Conservation (phyloP, 352 stramenopile species). For the Pythium vanterpoolii region DNA sequence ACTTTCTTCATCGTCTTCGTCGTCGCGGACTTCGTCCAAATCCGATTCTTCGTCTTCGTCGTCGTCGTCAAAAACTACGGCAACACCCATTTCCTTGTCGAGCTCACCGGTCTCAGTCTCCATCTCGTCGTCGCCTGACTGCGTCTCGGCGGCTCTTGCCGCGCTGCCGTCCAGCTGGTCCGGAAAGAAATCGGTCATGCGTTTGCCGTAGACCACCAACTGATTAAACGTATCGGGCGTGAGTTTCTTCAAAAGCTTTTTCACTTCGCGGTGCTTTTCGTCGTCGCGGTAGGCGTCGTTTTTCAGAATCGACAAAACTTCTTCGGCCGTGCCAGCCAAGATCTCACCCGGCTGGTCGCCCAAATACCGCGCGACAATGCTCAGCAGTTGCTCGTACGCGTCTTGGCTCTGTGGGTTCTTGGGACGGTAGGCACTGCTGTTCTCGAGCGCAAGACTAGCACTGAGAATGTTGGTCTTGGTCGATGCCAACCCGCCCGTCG, state of each 20-base stretch:
- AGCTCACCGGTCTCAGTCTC: constrained; percentile 70
- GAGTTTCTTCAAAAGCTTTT: constrained; percentile 86
- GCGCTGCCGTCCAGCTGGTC: constrained; percentile 23
- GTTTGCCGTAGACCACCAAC: constrained; percentile 81
- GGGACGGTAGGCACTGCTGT: constrained; percentile 83
- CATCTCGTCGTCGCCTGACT: constrained; percentile 31
- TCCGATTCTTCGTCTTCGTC: constrained; percentile 95
- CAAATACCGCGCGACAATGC: constrained; percentile 65
- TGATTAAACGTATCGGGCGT: constrained; percentile 68
- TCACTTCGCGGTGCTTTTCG: constrained; percentile 76
- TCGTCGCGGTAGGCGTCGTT: constrained; percentile 86
- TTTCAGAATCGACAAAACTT: constrained; percentile 92
- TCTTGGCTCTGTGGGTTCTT: constrained; percentile 83
- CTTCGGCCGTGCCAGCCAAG: constrained; percentile 87
- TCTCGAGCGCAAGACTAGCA: constrained; percentile 72
- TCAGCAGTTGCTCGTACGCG: constrained; percentile 90
- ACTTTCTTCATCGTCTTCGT: constrained; percentile 53
- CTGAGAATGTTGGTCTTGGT: constrained; percentile 59
- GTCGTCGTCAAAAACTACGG: constrained; percentile 97
- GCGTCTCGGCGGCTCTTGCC: constrained; percentile 28
- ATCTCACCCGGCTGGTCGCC: constrained; percentile 91
- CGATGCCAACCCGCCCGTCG: constrained; percentile 40
- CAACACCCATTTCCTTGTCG: constrained; percentile 98
- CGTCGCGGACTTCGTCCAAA: constrained; percentile 84
- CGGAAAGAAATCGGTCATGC: constrained; percentile 87